Conservation (phyloP, 345 rosid species). For the Citropsis articulata region DNA sequence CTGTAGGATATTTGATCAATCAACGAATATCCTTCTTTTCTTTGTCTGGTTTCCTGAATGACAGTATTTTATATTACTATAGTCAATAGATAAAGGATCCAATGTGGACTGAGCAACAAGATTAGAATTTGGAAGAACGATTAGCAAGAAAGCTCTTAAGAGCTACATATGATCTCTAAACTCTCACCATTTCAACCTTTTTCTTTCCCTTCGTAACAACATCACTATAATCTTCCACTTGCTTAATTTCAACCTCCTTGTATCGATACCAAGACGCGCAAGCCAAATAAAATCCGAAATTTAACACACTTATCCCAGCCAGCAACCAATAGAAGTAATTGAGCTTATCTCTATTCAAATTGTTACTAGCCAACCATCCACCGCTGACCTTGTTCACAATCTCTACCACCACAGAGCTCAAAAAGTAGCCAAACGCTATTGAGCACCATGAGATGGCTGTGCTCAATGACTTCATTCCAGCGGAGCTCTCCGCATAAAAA, state of each 20-base stretch:
- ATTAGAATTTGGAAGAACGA: neutral
- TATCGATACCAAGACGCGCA: slow-evolving; percentile 67
- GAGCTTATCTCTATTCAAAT: slow-evolving; percentile 27
- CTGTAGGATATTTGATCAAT: neutral
- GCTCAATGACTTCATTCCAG: slow-evolving; percentile 50
- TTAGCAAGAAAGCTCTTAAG: neutral
- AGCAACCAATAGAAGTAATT: slow-evolving; percentile 38
- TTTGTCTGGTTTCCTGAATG: neutral
- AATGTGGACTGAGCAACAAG: neutral
- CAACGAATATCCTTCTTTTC: neutral
- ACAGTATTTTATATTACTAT: neutral
- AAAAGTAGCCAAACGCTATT: slow-evolving; percentile 51
- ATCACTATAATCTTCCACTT: slow-evolving; percentile 6
- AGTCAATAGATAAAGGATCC: neutral
- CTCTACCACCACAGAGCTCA: slow-evolving; percentile 51
- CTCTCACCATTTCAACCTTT: slow-evolving; percentile 13
- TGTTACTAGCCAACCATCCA: slow-evolving; percentile 38
- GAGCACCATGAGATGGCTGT: slow-evolving; percentile 57
- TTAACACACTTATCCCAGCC: slow-evolving; percentile 24
- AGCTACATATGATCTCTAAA: neutral
- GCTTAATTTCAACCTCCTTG: slow-evolving; percentile 33
- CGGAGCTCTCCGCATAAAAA: slow-evolving; percentile 56
- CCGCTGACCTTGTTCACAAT: slow-evolving; percentile 54
- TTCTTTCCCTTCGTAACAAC: slow-evolving; percentile 9
- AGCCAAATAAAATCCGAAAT: slow-evolving; percentile 47